phyloP scores from a whole-genome alignment of 345 rosid genomes.

The Hibiscus syriacus region DNA sequence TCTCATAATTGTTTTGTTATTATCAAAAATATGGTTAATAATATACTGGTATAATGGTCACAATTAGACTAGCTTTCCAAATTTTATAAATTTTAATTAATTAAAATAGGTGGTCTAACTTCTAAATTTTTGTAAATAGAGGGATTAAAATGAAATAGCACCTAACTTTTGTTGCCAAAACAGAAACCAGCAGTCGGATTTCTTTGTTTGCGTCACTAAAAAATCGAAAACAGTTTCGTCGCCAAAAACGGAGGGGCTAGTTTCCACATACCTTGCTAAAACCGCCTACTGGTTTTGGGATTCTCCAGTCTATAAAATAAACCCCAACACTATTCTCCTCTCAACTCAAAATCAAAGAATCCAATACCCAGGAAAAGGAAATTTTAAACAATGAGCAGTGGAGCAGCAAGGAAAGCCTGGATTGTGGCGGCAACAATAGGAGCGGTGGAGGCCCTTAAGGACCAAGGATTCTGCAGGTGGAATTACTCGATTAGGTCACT shows the following conservation, averaged over 20 bases:
- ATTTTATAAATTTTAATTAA: too few relatives aligned
- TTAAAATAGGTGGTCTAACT: too few relatives aligned
- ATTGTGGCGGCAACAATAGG: conserved; percentile 15
- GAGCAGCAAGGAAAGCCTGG: conserved; percentile 26
- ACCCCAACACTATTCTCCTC: not conserved
- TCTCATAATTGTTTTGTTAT: too few relatives aligned
- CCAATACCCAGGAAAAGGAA: not conserved
- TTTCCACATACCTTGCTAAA: not conserved
- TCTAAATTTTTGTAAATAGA: too few relatives aligned
- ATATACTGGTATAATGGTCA: too few relatives aligned
- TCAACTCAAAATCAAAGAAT: not conserved
- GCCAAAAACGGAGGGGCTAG: not conserved
- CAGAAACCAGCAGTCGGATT: not conserved
- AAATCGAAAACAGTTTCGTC: not conserved
- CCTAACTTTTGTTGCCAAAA: not conserved
- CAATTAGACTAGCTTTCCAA: too few relatives aligned
- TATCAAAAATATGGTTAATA: too few relatives aligned
- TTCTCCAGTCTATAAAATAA: not conserved
- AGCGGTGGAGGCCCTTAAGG: conserved; percentile 47
- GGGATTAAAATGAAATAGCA: not conserved
- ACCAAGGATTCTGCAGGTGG: not conserved
- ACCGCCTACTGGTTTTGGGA: not conserved
- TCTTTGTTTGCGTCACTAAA: not conserved
- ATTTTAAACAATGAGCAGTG: conserved; percentile 10
- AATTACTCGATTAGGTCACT: not conserved